Base-by-base conservation (phyloP, 352 stramenopile genomes). In the Pythium plurisporium region DNA sequence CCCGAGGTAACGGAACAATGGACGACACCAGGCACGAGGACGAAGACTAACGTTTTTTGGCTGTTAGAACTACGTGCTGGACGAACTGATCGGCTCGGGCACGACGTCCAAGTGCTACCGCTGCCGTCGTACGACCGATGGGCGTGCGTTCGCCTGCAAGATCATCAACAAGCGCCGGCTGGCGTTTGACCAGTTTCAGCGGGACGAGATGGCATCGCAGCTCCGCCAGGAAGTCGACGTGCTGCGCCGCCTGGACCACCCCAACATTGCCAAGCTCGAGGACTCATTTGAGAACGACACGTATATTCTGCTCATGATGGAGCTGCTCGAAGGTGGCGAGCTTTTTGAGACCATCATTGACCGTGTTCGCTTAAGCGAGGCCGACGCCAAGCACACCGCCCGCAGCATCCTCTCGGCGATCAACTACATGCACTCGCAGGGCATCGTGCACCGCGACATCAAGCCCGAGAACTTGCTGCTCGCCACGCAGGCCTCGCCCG, bases 391-490 rank as follows among this genome's bases (percentile, higher is more conserved):
- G 14, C 53, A 82, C 33, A 72, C 89, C 14, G 73, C 70, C 5
- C 67, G 61, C 12, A 74, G 65, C 9, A 63, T 94, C n/a, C 69
- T 90, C n/a, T 86, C 73, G 2, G 78, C 81, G 15, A 76, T 94
- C 38, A 64, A 73, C 52, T 79, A 90, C 62, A 86, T 94, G 72
- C 83, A 94, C 73, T 57, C 72, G 3, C 72, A 75, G 14, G 79
- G 78, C 12, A 67, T 94, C 44, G 65, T 99, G 69, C 97, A 99
- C 67, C 83, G 97, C 42, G 97, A 99, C 64, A 99, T 99, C 71
- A 99, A 99, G 76, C 96, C 97, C 0, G 97, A 99, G 70, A 99
- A 99, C 72, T 76, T 99, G 40, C 73, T 99, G 20, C 67, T 93
- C 11, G 62, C 73, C 2, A 55, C 79, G 30, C 29, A 50, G 15